These are phyloP conservation scores for Mikania micrantha DNA, from an alignment of 129 eudicot species.

Conservation along the genomic window DNA sequence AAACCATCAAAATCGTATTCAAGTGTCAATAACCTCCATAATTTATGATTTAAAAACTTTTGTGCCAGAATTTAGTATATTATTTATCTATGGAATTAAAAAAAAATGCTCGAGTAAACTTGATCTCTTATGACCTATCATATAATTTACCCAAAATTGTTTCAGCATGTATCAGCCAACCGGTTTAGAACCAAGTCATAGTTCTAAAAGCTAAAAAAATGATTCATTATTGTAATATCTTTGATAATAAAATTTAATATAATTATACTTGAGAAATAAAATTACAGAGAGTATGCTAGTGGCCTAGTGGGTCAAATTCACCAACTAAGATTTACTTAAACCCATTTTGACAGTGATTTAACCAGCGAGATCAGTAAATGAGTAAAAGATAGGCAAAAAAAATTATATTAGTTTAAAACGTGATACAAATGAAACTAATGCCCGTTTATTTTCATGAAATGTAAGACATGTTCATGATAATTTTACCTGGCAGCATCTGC, in stretches of 20 bases:
- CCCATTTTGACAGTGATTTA: not conserved
- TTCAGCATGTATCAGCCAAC: no score
- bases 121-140: not conserved
- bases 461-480: not conserved
- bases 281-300: not conserved
- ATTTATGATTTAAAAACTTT: not conserved
- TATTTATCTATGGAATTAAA: not conserved
- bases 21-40: not conserved
- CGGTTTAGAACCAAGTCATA: no score
- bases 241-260: not conserved
- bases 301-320: no score
- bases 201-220: no score
- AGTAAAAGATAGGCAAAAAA: not conserved
- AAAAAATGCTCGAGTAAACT: not conserved
- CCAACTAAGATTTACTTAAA: not conserved
- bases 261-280: not conserved
- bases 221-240: no score
- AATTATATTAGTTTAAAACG: not conserved
- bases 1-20: not conserved
- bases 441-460: not conserved
- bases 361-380: no score
- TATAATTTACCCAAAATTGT: no score
- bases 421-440: not conserved
- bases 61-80: not conserved
- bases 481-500: slow-evolving; percentile 91